Base-by-base conservation (phyloP, 2,329 filamentous ascomycete species). In the Daldinia sp. region DNA sequence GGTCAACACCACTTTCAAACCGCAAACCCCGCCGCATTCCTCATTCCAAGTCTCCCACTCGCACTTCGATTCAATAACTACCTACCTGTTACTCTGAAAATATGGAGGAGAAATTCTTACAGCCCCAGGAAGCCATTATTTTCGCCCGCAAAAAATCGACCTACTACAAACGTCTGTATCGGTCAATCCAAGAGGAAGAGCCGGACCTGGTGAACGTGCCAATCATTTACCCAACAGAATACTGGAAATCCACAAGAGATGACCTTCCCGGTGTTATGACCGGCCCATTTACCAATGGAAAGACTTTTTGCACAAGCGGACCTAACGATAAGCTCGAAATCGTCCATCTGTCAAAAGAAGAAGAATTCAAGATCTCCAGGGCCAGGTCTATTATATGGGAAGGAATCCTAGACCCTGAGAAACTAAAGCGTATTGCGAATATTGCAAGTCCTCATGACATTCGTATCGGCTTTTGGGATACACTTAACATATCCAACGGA, bases 161-260 rank as follows among this genome's bases (percentile, higher is more conserved):
- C 6, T 63, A 58, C 18, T 51, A 63, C 42, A 57, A 48, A 7
- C 9, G 28, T 6, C 44, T 57, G 2, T 63, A 63, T 6, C 23
- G 35, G n/a, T 58, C n/a, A 15, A 10, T 58, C 6, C 15, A 37
- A n/a, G 10, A 57, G 9, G 44, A 51, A 30, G 35, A 63, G 3
- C 33, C 10, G n/a, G 54, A n/a, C n/a, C n/a, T 63, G n/a, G 53
- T 58, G 12, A 53, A 58, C 6, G 30, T 63, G 20, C 60, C 60
- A 6, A 33, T 63, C 2, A 44, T 53, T 15, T 28, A 42, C 6
- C 42, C 20, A 2, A 35, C 57, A 5, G 53, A 63, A 1, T 63
- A 63, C 13, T 63, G 53, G 60, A 44, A 51, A n/a, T 30, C 35
- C 2, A 53, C 60, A 42, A 63, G n/a, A 35, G 20, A 23, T 23